These are phyloP conservation scores for Bigelowiella natans DNA, from an alignment of 78 protist genomes.

Conservation along the genomic window DNA sequence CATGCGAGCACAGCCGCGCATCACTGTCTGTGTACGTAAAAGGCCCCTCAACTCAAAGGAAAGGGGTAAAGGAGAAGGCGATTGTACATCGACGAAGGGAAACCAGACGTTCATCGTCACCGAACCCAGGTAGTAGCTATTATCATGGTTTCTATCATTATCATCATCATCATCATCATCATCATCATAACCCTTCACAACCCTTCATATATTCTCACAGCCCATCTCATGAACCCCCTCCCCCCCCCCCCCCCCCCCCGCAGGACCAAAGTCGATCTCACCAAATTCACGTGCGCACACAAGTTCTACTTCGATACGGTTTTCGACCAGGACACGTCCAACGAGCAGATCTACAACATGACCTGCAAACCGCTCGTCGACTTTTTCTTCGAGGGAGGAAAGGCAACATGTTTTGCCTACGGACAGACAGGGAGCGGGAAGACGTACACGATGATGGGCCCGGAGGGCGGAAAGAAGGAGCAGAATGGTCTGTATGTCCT, in stretches of 20 bases:
- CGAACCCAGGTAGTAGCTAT: not conserved
- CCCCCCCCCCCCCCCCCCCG: too few relatives aligned
- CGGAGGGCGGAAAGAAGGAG: constrained; percentile 1
- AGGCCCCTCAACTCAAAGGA: not conserved
- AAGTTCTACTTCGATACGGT: not conserved
- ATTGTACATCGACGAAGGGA: not conserved
- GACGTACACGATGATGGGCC: constrained; percentile 18
- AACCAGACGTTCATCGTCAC: not conserved
- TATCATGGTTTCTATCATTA: too few relatives aligned
- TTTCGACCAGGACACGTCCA: not conserved
- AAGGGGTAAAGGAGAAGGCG: not conserved
- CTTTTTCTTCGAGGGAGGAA: not conserved
- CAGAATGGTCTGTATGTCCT: not conserved
- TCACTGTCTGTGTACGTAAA: not conserved
- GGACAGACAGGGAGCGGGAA: constrained; percentile 21
- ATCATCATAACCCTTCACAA: too few relatives aligned
- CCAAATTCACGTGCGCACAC: not conserved
- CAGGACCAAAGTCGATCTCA: constrained; percentile 8
- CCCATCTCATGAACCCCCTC: too few relatives aligned
- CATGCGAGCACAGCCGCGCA: too few relatives aligned
- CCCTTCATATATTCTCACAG: too few relatives aligned
- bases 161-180: too few relatives aligned
- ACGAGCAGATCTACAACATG: not conserved
- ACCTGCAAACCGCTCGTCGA: not conserved
- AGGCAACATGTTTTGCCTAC: constrained; percentile 16